Evolutionary conservation across 257 asterid genomes (phyloP), one percentile per base, ranked within the genome.

Genomic region (Lavandula angustifolia): DNA sequence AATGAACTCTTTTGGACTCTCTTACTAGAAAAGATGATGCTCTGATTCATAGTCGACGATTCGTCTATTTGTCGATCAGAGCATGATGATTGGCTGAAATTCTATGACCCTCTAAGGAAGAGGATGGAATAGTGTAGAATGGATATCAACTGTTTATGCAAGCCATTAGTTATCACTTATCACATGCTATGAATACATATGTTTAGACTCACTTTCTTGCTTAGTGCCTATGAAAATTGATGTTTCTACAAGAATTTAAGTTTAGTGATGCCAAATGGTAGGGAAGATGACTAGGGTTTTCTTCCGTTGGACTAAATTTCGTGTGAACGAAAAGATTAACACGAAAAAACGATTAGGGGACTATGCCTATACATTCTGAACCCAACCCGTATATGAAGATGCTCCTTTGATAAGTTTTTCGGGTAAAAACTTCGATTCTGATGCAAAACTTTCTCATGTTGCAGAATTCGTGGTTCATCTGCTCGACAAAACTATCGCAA

Each of bases 391-490:
- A 7, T 13, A 9, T 47, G 27, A 50, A 12, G 7, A 9, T 8
- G 12, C n/a, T 50, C 35, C 6, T 51, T 56, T 56, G 46, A 40
- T 22, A 38, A 17, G 8, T 34, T 14, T 6, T 29, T 5, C 10
- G 13, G 22, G 35, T 5, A 7, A 8, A 50, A 54, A 54, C 29
- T 13, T 33, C 9, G 54, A 57, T 64, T 52, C 58, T 73, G 63
- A 76, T 62, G 47, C 40, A 17, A 11, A 22, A 9, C 4, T 75
- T 47, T 60, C 34, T 64, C 40, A 35, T 69, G 46, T 58, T 81
- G 86, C 97, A 91, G 96, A 84, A 74, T 87, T 73, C 47, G 95
- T 85, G 81, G 82, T 83, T 77, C 82, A 91, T 77, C 6, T 91
- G 53, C 88, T 91, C 58, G 97, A 91, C 88, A 91, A 87, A 73